Conservation (phyloP, 1,139 yeast genomes). For the Scheffersomyces stambukii region DNA sequence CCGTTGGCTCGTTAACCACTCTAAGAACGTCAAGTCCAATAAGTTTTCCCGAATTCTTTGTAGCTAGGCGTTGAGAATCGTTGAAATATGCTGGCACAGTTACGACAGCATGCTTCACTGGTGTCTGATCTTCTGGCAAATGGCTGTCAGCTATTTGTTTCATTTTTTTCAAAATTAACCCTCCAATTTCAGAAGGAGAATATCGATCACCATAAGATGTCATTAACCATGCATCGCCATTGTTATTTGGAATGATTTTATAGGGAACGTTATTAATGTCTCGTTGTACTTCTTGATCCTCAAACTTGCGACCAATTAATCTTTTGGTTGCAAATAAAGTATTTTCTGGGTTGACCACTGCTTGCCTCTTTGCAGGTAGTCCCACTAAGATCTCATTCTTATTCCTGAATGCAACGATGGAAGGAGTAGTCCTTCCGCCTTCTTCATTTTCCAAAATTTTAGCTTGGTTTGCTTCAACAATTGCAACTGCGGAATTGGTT, state of each 20-base stretch:
- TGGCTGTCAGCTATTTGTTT: constrained; percentile 51
- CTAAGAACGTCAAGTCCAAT: constrained; percentile 66
- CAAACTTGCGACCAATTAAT: constrained; percentile 62
- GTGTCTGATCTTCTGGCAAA: constrained; percentile 24
- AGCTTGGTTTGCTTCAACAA: constrained; percentile 45
- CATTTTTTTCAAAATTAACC: constrained; percentile 50
- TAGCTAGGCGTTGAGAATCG: constrained; percentile 76
- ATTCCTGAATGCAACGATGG: constrained; percentile 53
- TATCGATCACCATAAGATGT: constrained; percentile 33
- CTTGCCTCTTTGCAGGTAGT: constrained; percentile 62
- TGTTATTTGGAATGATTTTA: constrained; percentile 44
- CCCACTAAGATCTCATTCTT: constrained; percentile 49
- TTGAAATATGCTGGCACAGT: constrained; percentile 82
- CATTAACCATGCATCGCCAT: constrained; percentile 62
- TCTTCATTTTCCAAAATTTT: constrained; percentile 63
- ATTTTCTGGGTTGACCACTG: constrained; percentile 59
- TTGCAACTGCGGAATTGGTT: constrained; percentile 78
- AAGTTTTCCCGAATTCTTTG: constrained; percentile 65
- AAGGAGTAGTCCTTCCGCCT: constrained; percentile 70
- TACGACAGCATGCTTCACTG: constrained; percentile 63
- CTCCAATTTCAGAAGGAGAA: constrained; percentile 59
- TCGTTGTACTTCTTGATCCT: constrained; percentile 60
- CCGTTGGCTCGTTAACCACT: constrained; percentile 77
- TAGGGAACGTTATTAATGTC: constrained; percentile 57
- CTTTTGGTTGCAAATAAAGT: constrained; percentile 75